These are phyloP conservation scores for Albizia julibrissin DNA, from an alignment of 306 rosid genomes.

Conservation along the genomic window DNA sequence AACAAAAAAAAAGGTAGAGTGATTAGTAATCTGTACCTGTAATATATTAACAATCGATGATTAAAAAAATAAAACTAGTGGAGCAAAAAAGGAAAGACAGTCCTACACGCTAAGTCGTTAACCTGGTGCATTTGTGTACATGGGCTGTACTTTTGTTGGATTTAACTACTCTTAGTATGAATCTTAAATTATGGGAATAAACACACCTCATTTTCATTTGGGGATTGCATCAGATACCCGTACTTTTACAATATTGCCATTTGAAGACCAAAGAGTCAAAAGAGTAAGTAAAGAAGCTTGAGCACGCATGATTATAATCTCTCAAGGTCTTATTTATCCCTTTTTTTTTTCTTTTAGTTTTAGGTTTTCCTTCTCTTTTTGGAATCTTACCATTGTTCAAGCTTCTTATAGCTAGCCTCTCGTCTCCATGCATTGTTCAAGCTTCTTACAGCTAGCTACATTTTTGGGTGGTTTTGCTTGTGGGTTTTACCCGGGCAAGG, in stretches of 20 bases:
- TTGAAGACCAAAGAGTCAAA: conserved; percentile 49
- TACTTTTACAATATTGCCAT: conserved; percentile 49
- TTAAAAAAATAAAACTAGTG: background rate
- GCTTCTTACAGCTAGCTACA: too few species aligned
- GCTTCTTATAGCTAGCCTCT: conserved; percentile 24
- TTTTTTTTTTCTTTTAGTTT: background rate
- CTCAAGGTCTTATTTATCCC: conserved; percentile 46
- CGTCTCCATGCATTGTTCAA: background rate
- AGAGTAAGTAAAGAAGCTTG: conserved; percentile 46
- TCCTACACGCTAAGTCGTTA: conserved; percentile 61
- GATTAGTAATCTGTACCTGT: conserved; percentile 33
- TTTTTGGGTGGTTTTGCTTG: too few species aligned
- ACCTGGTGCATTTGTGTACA: conserved; percentile 39
- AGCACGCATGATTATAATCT: conserved; percentile 47
- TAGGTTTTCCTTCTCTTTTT: background rate
- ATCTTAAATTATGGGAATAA: conserved; percentile 28
- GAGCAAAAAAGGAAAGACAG: conserved; percentile 56
- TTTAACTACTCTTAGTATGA: conserved; percentile 61
- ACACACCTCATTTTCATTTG: background rate
- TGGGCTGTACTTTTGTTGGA: conserved; percentile 38
- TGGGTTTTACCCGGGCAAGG: too few species aligned
- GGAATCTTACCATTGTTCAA: conserved; percentile 34
- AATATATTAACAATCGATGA: conserved; percentile 29
- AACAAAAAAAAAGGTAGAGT: conserved; percentile 1
- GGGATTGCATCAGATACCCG: conserved; percentile 55